Conservation (phyloP, 2,329 filamentous ascomycete genomes). For the Hymenoscyphus salicellus region DNA sequence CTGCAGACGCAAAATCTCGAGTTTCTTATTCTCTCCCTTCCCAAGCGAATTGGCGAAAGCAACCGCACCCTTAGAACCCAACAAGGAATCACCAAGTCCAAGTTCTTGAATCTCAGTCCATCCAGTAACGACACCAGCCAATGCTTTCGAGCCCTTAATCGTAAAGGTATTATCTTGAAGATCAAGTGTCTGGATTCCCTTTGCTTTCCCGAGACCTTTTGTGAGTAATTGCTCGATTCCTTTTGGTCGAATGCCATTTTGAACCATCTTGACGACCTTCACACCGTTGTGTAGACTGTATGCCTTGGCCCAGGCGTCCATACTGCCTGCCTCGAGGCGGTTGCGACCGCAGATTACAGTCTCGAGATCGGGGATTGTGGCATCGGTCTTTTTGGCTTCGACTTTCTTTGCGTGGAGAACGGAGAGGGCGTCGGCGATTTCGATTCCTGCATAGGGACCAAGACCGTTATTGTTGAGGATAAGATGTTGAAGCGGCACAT, state of each 20-base stretch:
- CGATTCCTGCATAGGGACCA: slow-evolving; percentile 82
- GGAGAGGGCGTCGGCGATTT: slow-evolving; percentile 83
- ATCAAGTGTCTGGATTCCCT: slow-evolving; percentile 72
- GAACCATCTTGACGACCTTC: slow-evolving; percentile 90
- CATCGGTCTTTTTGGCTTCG: slow-evolving; percentile 66
- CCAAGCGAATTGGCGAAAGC: slow-evolving; percentile 70
- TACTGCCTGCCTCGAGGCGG: slow-evolving; percentile 90
- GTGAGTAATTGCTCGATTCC: slow-evolving; percentile 80
- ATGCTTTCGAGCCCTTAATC: slow-evolving; percentile 69
- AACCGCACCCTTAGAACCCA: slow-evolving; percentile 73
- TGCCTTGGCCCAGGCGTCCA: slow-evolving; percentile 89
- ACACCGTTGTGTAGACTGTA: slow-evolving; percentile 81
- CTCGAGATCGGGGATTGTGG: slow-evolving; percentile 78
- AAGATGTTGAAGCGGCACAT: slow-evolving; percentile 87
- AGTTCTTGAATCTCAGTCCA: slow-evolving; percentile 80
- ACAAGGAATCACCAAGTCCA: slow-evolving; percentile 82
- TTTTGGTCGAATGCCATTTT: slow-evolving; percentile 94
- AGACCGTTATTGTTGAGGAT: slow-evolving; percentile 98
- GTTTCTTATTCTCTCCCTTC: slow-evolving; percentile 71
- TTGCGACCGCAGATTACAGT: slow-evolving; percentile 98
- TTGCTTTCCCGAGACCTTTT: slow-evolving; percentile 71
- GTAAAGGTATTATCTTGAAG: slow-evolving; percentile 98
- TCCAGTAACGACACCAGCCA: slow-evolving; percentile 68
- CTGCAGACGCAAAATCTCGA: slow-evolving; percentile 80
- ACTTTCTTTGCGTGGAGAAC: slow-evolving; percentile 82